Conservation (phyloP, 2,329 filamentous ascomycete genomes). For the Apiospora aurea region DNA sequence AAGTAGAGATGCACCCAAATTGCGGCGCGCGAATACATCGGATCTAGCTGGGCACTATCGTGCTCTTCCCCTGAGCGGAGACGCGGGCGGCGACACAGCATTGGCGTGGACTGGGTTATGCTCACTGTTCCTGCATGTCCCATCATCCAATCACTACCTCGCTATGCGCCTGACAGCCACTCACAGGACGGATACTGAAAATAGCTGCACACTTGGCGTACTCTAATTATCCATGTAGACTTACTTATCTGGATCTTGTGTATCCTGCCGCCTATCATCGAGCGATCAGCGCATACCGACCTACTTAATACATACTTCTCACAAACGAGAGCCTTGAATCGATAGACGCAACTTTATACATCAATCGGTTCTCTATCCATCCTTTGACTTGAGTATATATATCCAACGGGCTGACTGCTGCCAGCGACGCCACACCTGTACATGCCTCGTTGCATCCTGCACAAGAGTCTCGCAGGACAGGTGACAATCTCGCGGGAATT, state of each 20-base stretch:
- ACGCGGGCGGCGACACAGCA: conserved; percentile 1
- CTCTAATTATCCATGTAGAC: conserved; percentile 13
- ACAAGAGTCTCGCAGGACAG: conserved; percentile 6
- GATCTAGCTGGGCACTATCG: not conserved
- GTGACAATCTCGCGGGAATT: conserved; percentile 17
- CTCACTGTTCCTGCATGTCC: conserved; percentile 14
- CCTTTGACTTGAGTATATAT: too few species aligned
- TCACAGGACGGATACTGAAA: conserved; percentile 5
- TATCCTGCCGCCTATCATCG: not conserved
- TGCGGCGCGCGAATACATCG: not conserved
- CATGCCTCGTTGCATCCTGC: not conserved
- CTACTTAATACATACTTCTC: too few species aligned
- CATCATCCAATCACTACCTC: conserved; percentile 5
- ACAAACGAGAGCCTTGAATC: not conserved
- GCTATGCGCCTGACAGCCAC: not conserved
- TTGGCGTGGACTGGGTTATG: not conserved
- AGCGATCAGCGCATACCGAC: not conserved
- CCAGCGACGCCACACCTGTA: not conserved
- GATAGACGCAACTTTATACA: not conserved
- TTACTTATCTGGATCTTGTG: not conserved
- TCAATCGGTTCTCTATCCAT: not conserved
- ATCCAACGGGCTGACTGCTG: not conserved
- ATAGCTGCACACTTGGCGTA: conserved; percentile 3
- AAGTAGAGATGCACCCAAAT: conserved; percentile 10
- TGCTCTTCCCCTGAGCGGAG: conserved; percentile 20